Conservation (phyloP, 1,284 basidiomycete species). For the Xerocomus amazonicus region DNA sequence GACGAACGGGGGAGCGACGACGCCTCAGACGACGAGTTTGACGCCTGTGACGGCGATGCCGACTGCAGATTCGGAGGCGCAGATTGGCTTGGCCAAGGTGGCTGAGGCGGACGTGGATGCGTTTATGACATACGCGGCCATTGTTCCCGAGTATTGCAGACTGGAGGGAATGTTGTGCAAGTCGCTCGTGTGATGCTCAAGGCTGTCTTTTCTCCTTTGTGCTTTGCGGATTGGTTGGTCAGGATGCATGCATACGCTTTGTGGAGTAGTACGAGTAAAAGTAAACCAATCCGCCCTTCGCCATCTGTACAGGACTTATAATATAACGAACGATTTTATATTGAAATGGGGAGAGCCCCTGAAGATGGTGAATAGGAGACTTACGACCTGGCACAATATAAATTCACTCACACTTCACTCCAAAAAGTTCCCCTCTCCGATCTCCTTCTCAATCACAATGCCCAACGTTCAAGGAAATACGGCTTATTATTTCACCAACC, state of each 20-base stretch:
- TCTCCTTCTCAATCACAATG: constrained; percentile 12
- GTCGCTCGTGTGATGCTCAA: constrained; percentile 43
- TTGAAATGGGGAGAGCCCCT: background rate
- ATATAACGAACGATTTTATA: background rate
- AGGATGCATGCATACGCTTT: no score
- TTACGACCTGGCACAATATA: background rate
- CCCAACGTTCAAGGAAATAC: constrained; percentile 14
- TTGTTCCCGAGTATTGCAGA: constrained; percentile 77
- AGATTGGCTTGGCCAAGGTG: constrained; percentile 73
- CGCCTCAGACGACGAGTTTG: constrained; percentile 46
- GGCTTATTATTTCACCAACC: constrained; percentile 49
- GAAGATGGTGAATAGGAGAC: background rate
- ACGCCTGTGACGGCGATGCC: constrained; percentile 66
- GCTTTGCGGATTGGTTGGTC: no score
- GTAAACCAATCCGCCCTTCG: background rate
- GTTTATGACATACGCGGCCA: constrained; percentile 77
- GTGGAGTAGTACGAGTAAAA: no score
- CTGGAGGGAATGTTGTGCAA: constrained; percentile 74
- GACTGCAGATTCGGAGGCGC: constrained; percentile 65
- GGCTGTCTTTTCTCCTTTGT: background rate
- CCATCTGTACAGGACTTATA: background rate
- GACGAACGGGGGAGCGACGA: constrained; percentile 14
- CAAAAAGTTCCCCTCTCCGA: background rate
- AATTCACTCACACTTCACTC: no score
- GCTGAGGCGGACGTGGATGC: constrained; percentile 79